A percentile compares a stretch with the other conserved stretches of the same genome.
phyloP scores from a whole-genome alignment of 495 filamentous ascomycete genomes.

The Podospora pseudoanserina region DNA sequence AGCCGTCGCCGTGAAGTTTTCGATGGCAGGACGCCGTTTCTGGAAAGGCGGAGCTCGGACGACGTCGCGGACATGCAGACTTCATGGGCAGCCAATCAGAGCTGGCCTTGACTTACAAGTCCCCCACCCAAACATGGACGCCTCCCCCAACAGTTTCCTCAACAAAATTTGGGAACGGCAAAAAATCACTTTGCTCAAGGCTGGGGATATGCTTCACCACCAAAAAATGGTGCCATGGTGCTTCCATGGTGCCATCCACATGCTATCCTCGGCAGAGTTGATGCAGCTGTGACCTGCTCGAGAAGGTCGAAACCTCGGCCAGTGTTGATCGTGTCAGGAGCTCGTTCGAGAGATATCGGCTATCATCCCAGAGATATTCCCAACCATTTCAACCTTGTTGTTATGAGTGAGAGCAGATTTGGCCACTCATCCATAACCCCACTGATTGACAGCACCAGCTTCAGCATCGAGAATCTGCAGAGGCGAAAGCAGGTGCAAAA shows the following conservation, averaged over 20 bases:
- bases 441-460: not conserved
- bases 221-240: not conserved
- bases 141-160: constrained; percentile 38
- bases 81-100: constrained; percentile 18
- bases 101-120: not conserved
- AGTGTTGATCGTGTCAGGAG: constrained; percentile 15
- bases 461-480: not conserved
- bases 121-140: constrained; percentile 13
- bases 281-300: constrained; percentile 6
- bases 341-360: constrained; percentile 7
- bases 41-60: constrained; percentile 2
- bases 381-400: not conserved
- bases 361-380: not conserved
- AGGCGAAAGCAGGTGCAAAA: constrained; percentile 1
- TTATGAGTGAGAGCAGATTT: not conserved
- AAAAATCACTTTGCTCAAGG: constrained; percentile 2
- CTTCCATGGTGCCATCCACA: constrained; percentile 24
- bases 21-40: not conserved
- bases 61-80: constrained; percentile 7
- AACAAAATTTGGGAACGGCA: constrained; percentile 31
- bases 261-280: constrained; percentile 25
- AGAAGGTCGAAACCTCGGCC: constrained; percentile 2
- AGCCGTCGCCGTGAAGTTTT: not conserved
- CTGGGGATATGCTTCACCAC: constrained; percentile 15
- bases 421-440: not conserved